phyloP scores from a whole-genome alignment of 2,329 filamentous ascomycete species.

The Ceratocystis lukuohia region DNA sequence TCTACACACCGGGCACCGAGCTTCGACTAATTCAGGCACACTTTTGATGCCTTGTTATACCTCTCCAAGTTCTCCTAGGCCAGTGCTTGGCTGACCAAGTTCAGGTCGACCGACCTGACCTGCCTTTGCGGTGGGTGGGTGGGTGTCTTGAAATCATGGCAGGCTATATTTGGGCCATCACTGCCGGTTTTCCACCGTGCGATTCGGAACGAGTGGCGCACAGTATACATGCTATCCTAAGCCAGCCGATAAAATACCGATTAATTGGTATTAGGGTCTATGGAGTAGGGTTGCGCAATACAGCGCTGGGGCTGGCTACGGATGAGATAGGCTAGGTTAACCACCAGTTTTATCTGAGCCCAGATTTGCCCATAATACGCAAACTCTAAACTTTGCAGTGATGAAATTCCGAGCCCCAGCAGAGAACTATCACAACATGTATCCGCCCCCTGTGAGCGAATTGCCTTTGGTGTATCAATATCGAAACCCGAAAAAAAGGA shows the following conservation, averaged over 20 bases:
- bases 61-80: background rate
- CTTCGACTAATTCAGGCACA: background rate
- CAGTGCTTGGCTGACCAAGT: background rate
- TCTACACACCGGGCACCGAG: background rate
- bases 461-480: too few relatives aligned
- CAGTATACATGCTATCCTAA: background rate
- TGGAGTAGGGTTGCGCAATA: background rate
- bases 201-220: background rate
- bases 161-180: conserved; percentile 4
- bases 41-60: background rate
- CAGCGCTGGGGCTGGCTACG: background rate
- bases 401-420: too few relatives aligned
- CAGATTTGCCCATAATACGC: too few relatives aligned
- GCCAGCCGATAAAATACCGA: background rate
- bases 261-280: background rate
- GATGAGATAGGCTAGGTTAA: too few relatives aligned
- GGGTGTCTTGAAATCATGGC: background rate
- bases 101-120: background rate
- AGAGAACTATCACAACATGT: too few relatives aligned
- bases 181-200: background rate
- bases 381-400: too few relatives aligned
- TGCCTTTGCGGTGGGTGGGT: background rate
- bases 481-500: too few relatives aligned
- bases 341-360: too few relatives aligned
- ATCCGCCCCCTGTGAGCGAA: too few relatives aligned